Base-by-base conservation (phyloP, 768 basidiomycete species). In the Lactarius psammicola region DNA sequence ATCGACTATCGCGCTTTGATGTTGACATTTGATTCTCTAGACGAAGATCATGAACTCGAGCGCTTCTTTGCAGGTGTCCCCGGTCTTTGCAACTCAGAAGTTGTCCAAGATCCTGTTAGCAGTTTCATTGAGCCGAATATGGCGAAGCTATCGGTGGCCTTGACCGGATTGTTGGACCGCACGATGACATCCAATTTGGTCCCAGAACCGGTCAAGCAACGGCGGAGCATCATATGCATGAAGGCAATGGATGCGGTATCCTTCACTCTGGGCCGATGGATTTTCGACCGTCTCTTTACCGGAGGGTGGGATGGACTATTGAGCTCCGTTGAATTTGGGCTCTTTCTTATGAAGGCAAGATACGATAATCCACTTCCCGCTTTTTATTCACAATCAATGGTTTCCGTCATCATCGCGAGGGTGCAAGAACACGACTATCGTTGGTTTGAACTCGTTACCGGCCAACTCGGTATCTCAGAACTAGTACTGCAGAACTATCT, bases 281-380 rank as follows among this genome's bases (percentile, higher is more conserved):
- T n/a, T n/a, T n/a, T n/a, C n/a, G n/a, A n/a, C n/a, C n/a, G n/a
- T n/a, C 17, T 64, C 7, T 31, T 64, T 17, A 42, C n/a, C 11
- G 49, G 53, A 54, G 63, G 59, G 2, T 64, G 63, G 63, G 8
- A 33, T 4, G 51, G 58, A 53, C 31, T 64, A 17, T n/a, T 56
- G 40, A 54, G n/a, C 40, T 64, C 51, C 26, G 51, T 64, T 7
- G 51, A 64, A 30, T 53, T 64, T 33, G 63, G 63, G 18, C 57
- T 33, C 20, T 44, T 54, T 34, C 7, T 54, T 31, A 59, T 36
- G 15, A 42, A 11, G 18, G 38, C 33, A 33, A 51, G 33, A 20
- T 15, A 42, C 10, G 15, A 18, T 13, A 8, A 38, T 1, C 20
- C 63, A 2, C 4, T 15, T 2, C 17, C 38, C 8, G 36, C 31